Conservation (phyloP, 2,329 filamentous ascomycete species). For the Colletotrichum graminicola region DNA sequence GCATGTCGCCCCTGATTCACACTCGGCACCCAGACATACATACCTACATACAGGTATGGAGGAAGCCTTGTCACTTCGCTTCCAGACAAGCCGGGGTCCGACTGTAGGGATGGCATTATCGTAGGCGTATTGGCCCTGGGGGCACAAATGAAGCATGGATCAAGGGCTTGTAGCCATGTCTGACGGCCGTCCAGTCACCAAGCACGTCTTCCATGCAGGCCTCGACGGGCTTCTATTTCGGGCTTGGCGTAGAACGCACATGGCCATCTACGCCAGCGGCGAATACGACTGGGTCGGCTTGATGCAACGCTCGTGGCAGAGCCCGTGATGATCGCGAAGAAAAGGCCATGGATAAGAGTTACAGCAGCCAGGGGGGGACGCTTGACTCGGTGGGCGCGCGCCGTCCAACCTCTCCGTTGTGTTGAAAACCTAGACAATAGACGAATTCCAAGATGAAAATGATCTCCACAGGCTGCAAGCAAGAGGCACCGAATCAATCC, state of each 20-base stretch:
- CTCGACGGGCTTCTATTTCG: not conserved
- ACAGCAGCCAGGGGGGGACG: not conserved
- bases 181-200: not conserved
- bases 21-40: not conserved
- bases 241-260: not conserved
- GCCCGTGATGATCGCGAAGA: not conserved
- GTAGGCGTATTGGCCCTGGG: not conserved
- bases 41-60: not conserved
- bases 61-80: not conserved
- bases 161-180: not conserved
- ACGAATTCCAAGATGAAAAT: not conserved
- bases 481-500: conserved; percentile 24
- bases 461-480: too few relatives aligned
- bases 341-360: not conserved
- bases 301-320: not conserved
- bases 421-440: not conserved
- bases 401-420: not conserved
- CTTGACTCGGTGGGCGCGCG: not conserved
- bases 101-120: not conserved
- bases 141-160: not conserved
- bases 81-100: not conserved
- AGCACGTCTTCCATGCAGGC: not conserved
- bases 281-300: not conserved
- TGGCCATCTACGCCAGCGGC: not conserved
- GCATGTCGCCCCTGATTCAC: not conserved